Evolutionary conservation across 305 asterid genomes (phyloP).

Genomic region (Fraxinus baroniana): DNA sequence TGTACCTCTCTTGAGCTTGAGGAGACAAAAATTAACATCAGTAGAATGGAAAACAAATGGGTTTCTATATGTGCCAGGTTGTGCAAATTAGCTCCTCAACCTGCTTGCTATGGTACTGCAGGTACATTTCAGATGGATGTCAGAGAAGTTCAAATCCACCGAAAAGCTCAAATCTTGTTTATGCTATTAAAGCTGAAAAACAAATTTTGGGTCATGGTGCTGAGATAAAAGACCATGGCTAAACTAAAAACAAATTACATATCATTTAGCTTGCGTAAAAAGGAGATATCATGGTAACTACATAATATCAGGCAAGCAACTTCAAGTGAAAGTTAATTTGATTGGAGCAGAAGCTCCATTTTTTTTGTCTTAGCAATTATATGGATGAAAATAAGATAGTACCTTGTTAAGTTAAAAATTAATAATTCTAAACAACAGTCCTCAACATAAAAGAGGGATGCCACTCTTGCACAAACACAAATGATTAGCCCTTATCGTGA

Average conservation of each 20-base stretch:
- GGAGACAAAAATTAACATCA: conserved; percentile 39
- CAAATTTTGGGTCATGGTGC: not conserved
- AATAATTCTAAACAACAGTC: not conserved
- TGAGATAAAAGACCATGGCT: not conserved
- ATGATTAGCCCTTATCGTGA: not conserved
- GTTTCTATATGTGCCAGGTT: conserved; percentile 40
- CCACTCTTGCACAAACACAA: not conserved
- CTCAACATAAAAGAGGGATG: not conserved
- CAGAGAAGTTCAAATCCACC: conserved; percentile 14
- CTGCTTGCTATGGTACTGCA: conserved; percentile 60
- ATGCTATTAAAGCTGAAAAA: not conserved
- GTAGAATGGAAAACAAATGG: conserved; percentile 41
- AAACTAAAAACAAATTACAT: not conserved
- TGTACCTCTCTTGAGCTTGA: conserved; percentile 47
- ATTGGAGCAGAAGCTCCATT: not conserved
- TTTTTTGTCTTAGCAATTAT: not conserved
- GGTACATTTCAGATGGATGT: conserved; percentile 51
- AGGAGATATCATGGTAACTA: not conserved
- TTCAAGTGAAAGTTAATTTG: not conserved
- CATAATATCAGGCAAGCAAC: not conserved
- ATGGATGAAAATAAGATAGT: not conserved
- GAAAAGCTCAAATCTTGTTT: not conserved
- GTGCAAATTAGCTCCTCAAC: conserved; percentile 50
- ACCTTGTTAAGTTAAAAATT: not conserved
- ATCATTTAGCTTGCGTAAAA: not conserved